Conservation (phyloP, 1,284 basidiomycete species). For the Ganoderma resinaceum region DNA sequence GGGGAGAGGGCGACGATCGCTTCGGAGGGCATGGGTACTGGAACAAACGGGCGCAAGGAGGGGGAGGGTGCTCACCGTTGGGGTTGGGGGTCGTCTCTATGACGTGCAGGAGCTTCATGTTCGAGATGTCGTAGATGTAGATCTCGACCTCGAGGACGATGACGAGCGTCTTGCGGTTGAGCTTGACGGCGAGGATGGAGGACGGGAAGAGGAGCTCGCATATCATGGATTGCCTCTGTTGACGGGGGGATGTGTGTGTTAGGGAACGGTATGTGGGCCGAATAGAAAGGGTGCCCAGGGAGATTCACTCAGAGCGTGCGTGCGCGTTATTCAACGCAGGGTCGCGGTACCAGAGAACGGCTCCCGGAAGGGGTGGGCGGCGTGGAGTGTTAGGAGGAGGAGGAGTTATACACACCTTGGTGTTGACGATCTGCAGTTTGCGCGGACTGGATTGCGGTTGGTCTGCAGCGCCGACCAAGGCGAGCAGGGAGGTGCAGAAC, state of each 20-base stretch:
- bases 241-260: background rate
- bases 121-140: constrained; percentile 99
- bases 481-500: constrained; percentile 97
- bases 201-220: constrained; percentile 98
- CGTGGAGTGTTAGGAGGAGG: background rate
- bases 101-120: constrained; percentile 97
- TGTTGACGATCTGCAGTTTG: constrained; percentile 97
- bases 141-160: constrained; percentile 97
- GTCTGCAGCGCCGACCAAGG: constrained; percentile 94
- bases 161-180: constrained; percentile 95
- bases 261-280: constrained; percentile 10
- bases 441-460: constrained; percentile 87
- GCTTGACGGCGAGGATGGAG: constrained; percentile 93
- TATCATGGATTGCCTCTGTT: constrained; percentile 95
- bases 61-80: constrained; percentile 64
- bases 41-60: constrained; percentile 9
- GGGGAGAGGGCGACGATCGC: constrained; percentile 96
- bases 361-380: background rate
- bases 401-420: constrained; percentile 74
- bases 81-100: constrained; percentile 98
- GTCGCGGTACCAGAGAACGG: background rate
- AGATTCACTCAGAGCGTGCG: constrained; percentile 9
- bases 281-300: background rate
- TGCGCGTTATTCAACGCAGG: constrained; percentile 4
- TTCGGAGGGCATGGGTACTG: constrained; percentile 40